Conservation (phyloP, 352 stramenopile species). For the Phytopythium kandeliae region DNA sequence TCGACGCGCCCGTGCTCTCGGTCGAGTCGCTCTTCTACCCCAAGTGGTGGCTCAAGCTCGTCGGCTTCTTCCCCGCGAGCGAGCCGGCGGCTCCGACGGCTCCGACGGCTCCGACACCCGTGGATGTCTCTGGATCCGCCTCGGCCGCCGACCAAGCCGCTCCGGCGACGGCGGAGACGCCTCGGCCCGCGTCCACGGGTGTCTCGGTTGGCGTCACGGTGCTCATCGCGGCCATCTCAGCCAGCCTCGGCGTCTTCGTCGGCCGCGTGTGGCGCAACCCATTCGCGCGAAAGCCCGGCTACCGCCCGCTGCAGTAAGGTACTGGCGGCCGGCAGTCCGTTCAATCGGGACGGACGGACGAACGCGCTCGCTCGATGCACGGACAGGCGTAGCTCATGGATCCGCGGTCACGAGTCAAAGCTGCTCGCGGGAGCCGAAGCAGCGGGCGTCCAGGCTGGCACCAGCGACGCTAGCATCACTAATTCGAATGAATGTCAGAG, state of each 20-base stretch:
- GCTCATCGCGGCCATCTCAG: conserved; percentile 42
- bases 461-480: too few relatives aligned
- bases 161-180: conserved; percentile 10
- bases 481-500: too few relatives aligned
- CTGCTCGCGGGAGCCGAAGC: too few relatives aligned
- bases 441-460: too few relatives aligned
- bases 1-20: conserved; percentile 30
- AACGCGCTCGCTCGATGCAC: too few relatives aligned
- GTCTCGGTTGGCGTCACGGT: conserved; percentile 49
- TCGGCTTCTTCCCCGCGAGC: conserved; percentile 65
- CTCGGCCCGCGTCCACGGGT: conserved; percentile 9
- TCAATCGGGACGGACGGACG: too few relatives aligned
- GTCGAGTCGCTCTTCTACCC: conserved; percentile 74
- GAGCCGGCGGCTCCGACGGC: too few relatives aligned
- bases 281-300: conserved; percentile 36
- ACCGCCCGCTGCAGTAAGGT: conserved; percentile 41
- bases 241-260: conserved; percentile 40
- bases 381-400: too few relatives aligned
- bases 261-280: conserved; percentile 47
- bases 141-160: conserved; percentile 8
- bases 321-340: too few relatives aligned
- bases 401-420: too few relatives aligned
- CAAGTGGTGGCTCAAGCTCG: conserved; percentile 76
- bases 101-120: conserved; percentile 5
- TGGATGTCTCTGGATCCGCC: not conserved